A percentile compares a stretch with the other conserved stretches of the same genome.
Evolutionary conservation across 2,329 filamentous ascomycete species (phyloP).

Genomic region (Trichothecium roseum): DNA sequence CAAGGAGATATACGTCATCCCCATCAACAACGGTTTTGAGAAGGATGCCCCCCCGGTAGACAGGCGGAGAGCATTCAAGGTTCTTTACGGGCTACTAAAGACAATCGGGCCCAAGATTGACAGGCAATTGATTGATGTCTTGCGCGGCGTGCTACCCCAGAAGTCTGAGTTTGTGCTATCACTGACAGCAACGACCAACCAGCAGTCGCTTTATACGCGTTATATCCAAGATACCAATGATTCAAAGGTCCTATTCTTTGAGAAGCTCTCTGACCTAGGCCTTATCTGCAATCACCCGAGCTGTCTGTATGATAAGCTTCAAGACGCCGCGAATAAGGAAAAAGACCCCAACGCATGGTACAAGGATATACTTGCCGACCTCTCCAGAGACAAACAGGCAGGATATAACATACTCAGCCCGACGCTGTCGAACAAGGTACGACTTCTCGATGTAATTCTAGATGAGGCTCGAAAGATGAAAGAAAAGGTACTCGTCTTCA

Average conservation of each 20-base stretch:
- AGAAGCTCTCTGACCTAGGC: constrained; percentile 25
- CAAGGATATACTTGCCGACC: constrained; percentile 14
- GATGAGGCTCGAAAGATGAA: constrained; percentile 46
- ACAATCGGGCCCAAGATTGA: constrained; percentile 71
- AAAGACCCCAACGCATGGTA: constrained; percentile 12
- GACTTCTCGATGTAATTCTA: constrained; percentile 59
- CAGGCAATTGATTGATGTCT: constrained; percentile 54
- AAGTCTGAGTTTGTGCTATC: constrained; percentile 79
- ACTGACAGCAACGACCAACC: constrained; percentile 56
- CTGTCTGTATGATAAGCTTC: constrained; percentile 29
- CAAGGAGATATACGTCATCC: constrained; percentile 54
- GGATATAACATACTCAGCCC: constrained; percentile 30
- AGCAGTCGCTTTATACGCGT: constrained; percentile 49
- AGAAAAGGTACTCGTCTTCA: constrained; percentile 77
- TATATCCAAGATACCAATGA: constrained; percentile 22
- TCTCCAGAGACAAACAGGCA: constrained; percentile 24
- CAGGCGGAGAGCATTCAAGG: constrained; percentile 50
- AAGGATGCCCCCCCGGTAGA: constrained; percentile 47
- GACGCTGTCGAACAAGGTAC: constrained; percentile 56
- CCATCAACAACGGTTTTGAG: constrained; percentile 64
- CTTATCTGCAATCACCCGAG: constrained; percentile 43
- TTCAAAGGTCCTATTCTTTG: constrained; percentile 18
- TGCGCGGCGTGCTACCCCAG: constrained; percentile 54
- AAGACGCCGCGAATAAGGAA: constrained; percentile 6
- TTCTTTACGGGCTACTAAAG: constrained; percentile 59